phyloP scores from a whole-genome alignment of 805 yeast species.

The Ogataea philodendri region DNA sequence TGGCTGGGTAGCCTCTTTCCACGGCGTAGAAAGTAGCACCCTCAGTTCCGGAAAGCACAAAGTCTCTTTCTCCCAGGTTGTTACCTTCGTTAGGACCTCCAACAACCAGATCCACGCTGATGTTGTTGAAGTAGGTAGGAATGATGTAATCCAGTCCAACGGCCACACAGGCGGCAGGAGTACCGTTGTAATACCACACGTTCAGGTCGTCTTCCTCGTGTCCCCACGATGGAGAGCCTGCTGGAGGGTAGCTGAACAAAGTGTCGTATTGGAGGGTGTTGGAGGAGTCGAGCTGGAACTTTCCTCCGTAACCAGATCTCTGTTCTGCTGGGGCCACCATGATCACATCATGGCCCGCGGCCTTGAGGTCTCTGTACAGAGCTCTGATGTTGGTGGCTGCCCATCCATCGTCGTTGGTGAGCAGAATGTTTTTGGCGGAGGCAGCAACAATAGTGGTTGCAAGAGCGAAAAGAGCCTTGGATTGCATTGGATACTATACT shows the following conservation, averaged over 20 bases:
- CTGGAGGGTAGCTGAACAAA: slow-evolving; percentile 44
- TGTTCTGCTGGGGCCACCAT: slow-evolving; percentile 52
- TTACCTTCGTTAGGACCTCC: slow-evolving; percentile 55
- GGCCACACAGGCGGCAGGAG: slow-evolving; percentile 53
- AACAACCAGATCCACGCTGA: slow-evolving; percentile 46
- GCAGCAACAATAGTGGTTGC: slow-evolving; percentile 10
- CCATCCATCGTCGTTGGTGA: slow-evolving; percentile 61
- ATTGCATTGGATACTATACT: slow-evolving; percentile 4
- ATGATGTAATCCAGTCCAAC: slow-evolving; percentile 47
- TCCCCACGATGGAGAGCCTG: slow-evolving; percentile 57
- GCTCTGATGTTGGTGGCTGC: slow-evolving; percentile 57
- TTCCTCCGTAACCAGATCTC: slow-evolving; percentile 56
- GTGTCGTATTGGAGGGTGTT: slow-evolving; percentile 43
- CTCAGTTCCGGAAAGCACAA: slow-evolving; percentile 49
- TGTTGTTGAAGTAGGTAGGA: slow-evolving; percentile 45
- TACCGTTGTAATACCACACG: slow-evolving; percentile 56
- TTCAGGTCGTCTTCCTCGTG: slow-evolving; percentile 42
- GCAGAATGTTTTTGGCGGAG: slow-evolving; percentile 41
- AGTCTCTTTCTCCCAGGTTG: slow-evolving; percentile 43
- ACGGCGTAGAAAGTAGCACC: slow-evolving; percentile 49
- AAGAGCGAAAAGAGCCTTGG: slow-evolving; percentile 5
- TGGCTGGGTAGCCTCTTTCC: slow-evolving; percentile 48
- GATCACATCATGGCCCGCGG: slow-evolving; percentile 48
- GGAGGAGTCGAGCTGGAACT: slow-evolving; percentile 42
- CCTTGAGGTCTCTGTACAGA: slow-evolving; percentile 44